These are phyloP conservation scores for Cercospora janseana DNA, from an alignment of 2,329 filamentous ascomycete species.

Conservation along the genomic window DNA sequence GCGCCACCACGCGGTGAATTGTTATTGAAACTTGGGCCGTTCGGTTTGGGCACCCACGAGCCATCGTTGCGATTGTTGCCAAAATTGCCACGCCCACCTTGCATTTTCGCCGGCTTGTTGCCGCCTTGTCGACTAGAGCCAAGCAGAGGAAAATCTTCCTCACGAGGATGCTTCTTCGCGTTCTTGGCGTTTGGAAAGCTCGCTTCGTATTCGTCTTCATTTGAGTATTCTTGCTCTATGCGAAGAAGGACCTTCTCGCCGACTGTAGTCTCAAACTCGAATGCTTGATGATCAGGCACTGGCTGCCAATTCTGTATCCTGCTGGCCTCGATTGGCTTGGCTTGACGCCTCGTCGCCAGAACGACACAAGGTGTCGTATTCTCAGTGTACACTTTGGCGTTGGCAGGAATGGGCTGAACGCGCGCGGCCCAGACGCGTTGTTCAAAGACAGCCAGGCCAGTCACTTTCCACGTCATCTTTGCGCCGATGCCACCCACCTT, in stretches of 20 bases:
- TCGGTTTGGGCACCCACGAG: conserved; percentile 25
- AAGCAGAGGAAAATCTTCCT: conserved; percentile 49
- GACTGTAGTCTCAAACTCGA: conserved; percentile 78
- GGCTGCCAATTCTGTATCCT: conserved; percentile 83
- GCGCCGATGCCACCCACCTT: conserved; percentile 85
- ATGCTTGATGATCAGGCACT: conserved; percentile 65
- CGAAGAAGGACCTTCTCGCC: conserved; percentile 82
- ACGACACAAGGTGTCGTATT: conserved; percentile 77
- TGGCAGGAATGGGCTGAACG: conserved; percentile 68
- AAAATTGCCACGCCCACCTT: conserved; percentile 29
- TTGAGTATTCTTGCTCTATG: conserved; percentile 68
- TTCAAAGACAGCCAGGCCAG: conserved; percentile 70
- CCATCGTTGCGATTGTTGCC: conserved; percentile 25
- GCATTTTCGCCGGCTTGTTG: conserved; percentile 34
- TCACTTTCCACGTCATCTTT: conserved; percentile 81
- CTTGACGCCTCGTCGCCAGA: conserved; percentile 72
- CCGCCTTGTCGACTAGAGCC: conserved; percentile 25
- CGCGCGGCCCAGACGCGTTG: conserved; percentile 84
- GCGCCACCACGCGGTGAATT: conserved; percentile 39
- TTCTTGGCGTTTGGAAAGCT: conserved; percentile 59
- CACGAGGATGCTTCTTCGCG: conserved; percentile 62
- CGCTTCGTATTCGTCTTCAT: conserved; percentile 63
- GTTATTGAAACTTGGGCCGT: conserved; percentile 11
- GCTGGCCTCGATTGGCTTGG: conserved; percentile 73
- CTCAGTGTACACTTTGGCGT: conserved; percentile 71